Base-by-base conservation (phyloP, 2,329 filamentous ascomycete species). In the Calonectria fujianensis region DNA sequence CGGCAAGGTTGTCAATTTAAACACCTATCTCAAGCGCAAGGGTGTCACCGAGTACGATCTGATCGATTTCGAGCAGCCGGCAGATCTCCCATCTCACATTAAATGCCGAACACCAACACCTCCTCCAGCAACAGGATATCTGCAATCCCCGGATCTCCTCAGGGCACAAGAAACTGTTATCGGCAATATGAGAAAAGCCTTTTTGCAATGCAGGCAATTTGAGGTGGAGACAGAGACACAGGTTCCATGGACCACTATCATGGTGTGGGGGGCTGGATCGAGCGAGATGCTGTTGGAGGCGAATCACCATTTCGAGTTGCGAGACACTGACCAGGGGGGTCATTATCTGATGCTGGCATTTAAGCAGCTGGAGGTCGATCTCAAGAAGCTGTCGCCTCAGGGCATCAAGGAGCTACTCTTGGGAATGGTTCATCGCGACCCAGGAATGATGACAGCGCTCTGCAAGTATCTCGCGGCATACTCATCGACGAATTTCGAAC, bases 21-120 rank as follows among this genome's bases (percentile, higher is more conserved):
- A 88, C 61, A 89, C 88, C 16, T 90, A 90, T 77, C 82, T 90
- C 29, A 89, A 89, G 80, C 84, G 88, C 68, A 90, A 90, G 76
- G 88, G 88, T 39, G 88, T 90, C 31, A 89, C 88, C 14, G 88
- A 89, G 77, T 89, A 89, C 77, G 88, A 90, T 72, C 84, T 90
- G 76, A 84, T 88, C 59, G 87, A 88, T 77, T 87, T 88, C 68
- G 85, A 87, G 74, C 79, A 85, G 51, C 83, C 86, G 18, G 84
- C 85, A 67, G 84, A 88, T 73, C 82, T 88, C 27, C 86, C 86
- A 29, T 83, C 85, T 2, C 86, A 88, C 66, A 84, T 88, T 37
- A 85, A 85, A 77, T 88, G 86, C 67, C 85, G 86, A 77, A 88
- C 86, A 13, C 86, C 86, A 59, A 87, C 86, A 41, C 86, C 86